phyloP scores from a whole-genome alignment of 352 stramenopile species.

The Pythium volutum region DNA sequence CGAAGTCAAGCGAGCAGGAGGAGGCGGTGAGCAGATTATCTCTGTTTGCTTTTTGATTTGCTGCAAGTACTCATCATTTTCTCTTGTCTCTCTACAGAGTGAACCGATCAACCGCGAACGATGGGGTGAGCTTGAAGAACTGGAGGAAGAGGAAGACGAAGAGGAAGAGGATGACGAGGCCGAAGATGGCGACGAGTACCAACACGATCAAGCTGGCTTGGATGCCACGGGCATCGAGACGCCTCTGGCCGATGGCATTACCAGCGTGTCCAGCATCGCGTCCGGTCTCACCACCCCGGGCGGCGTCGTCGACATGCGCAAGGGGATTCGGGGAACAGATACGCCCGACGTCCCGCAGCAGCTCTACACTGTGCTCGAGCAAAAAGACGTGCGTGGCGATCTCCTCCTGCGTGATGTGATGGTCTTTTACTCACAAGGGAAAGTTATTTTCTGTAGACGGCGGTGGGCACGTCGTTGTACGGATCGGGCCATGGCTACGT shows the following conservation, averaged over 20 bases:
- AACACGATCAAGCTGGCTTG: constrained; percentile 29
- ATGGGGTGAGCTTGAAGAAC: constrained; percentile 70
- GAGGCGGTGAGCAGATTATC: constrained; percentile 2
- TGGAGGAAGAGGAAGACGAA: constrained; percentile 53
- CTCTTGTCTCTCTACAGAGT: constrained; percentile 18
- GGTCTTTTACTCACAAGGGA: neutral
- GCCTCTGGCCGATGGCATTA: constrained; percentile 55
- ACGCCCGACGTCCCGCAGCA: constrained; percentile 62
- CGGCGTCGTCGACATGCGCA: constrained; percentile 72
- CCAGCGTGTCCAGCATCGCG: constrained; percentile 43
- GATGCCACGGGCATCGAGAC: constrained; percentile 61
- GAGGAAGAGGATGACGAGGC: constrained; percentile 37
- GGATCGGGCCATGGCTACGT: constrained; percentile 75
- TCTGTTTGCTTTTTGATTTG: neutral
- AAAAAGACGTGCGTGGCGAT: constrained; percentile 52
- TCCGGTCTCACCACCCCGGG: constrained; percentile 70
- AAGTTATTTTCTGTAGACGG: constrained; percentile 36
- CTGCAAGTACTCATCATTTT: neutral
- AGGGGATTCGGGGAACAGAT: constrained; percentile 61
- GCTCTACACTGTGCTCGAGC: constrained; percentile 76
- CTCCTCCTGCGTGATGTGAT: neutral
- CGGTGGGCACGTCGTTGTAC: constrained; percentile 70
- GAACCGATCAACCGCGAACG: constrained; percentile 57
- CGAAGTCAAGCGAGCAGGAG: constrained; percentile 35
- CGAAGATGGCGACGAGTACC: constrained; percentile 31